Evolutionary conservation across 345 rosid genomes (phyloP), one percentile per base, ranked within the genome.

Genomic region (Firmiana major): DNA sequence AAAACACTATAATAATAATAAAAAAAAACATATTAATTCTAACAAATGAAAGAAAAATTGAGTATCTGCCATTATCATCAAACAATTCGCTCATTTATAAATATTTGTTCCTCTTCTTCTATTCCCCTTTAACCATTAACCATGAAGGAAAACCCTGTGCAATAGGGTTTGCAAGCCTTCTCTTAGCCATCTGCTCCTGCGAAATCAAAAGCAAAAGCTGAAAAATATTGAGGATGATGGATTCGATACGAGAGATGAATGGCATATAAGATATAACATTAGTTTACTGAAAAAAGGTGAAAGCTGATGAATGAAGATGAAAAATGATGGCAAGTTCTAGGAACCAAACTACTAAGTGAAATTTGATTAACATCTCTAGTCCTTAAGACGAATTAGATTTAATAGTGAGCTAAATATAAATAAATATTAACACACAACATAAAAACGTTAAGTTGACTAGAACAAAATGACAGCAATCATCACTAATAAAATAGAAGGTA

Each of bases 11-110:
- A 21, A 15, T n/a, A n/a, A n/a, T n/a, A n/a, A 31, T 31, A 31
- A 71, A 51, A 2, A 11, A 60, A 53, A 19, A 31, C 49, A 49
- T 60, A 51, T 28, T 49, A 28, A 31, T 71, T 51, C n/a, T n/a
- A 71, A 71, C 75, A 71, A 26, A 71, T 34, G 60, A 53, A 53
- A 71, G 31, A 53, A 53, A 53, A 71, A 51, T 15, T 17, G 45
- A 9, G 74, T 42, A 28, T 48, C 16, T 36, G 45, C 45, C 45
- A 19, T 28, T 51, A 51, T 40, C 54, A 71, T 31, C 10, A 6
- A 31, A 17, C 9, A 45, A 51, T 34, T 71, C 17, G 9, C n/a
- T 48, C 73, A 69, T 51, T 71, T 54, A 1, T 9, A 21, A 21
- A 28, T 40, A n/a, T 26, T 69, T 7, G 4, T 24, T 46, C 11